Evolutionary conservation across 768 basidiomycete species (phyloP).

Genomic region (Neoboletus magnificus): DNA sequence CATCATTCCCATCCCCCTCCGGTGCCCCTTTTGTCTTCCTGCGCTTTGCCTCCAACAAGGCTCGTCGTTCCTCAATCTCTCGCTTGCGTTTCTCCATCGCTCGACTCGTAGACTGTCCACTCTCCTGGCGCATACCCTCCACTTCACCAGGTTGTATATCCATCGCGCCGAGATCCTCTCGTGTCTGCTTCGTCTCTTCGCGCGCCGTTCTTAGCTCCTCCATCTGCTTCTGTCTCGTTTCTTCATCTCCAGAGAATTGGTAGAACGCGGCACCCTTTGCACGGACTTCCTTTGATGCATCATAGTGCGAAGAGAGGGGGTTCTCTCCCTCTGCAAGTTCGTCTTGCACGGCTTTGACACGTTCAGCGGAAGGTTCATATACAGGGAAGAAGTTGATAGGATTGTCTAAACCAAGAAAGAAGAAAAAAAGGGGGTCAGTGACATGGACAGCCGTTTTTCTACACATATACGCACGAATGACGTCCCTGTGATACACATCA

Average conservation of each 20-base stretch:
- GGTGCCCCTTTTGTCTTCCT: slow-evolving; percentile 42
- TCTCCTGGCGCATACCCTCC: slow-evolving; percentile 64
- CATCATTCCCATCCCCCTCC: slow-evolving; percentile 8
- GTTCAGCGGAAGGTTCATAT: slow-evolving; percentile 81
- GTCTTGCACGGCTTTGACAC: slow-evolving; percentile 69
- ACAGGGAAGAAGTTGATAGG: slow-evolving; percentile 84
- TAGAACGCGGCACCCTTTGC: slow-evolving; percentile 90
- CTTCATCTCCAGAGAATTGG: slow-evolving; percentile 86
- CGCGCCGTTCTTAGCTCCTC: slow-evolving; percentile 68
- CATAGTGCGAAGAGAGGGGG: slow-evolving; percentile 75
- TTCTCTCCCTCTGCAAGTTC: slow-evolving; percentile 65
- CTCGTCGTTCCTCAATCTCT: slow-evolving; percentile 64
- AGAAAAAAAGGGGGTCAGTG: slow-evolving; percentile 7
- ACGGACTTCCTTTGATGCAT: slow-evolving; percentile 77
- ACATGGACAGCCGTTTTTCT: neutral
- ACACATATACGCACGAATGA: slow-evolving; percentile 46
- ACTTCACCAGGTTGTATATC: slow-evolving; percentile 67
- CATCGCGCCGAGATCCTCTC: slow-evolving; percentile 57
- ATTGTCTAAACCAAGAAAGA: slow-evolving; percentile 60
- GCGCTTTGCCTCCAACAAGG: slow-evolving; percentile 63
- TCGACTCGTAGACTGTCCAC: slow-evolving; percentile 40
- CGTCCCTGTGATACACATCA: slow-evolving; percentile 41
- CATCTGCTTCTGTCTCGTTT: slow-evolving; percentile 75
- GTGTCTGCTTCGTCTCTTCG: slow-evolving; percentile 64
- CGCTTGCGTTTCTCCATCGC: slow-evolving; percentile 66